Percentiles rank a stretch among this genome's conserved stretches.
These are phyloP conservation scores for Plectosphaerella cucumerina DNA, from an alignment of 2,329 filamentous ascomycete genomes.

Conservation along the genomic window DNA sequence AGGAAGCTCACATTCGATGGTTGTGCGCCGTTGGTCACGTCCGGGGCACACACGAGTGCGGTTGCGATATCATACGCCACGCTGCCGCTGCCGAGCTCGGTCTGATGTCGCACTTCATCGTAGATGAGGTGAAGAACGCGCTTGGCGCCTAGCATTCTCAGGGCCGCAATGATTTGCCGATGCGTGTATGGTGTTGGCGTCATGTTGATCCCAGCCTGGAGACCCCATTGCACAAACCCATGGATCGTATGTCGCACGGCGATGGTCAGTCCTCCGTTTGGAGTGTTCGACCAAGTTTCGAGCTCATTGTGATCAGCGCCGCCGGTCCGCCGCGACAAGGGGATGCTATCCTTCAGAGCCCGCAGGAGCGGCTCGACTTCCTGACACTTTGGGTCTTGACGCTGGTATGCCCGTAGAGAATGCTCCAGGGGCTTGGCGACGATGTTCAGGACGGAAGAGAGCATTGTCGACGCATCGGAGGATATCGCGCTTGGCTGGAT, in stretches of 20 bases:
- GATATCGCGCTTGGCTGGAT: conserved; percentile 68
- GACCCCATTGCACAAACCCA: conserved; percentile 62
- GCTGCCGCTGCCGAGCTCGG: conserved; percentile 53
- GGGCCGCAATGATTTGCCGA: conserved; percentile 59
- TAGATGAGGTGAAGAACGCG: conserved; percentile 58
- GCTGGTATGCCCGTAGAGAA: conserved; percentile 62
- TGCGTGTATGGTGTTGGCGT: conserved; percentile 68
- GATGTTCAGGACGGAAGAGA: conserved; percentile 66
- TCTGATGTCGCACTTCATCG: conserved; percentile 63
- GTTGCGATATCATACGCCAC: conserved; percentile 66
- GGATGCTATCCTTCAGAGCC: conserved; percentile 58
- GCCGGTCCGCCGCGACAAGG: conserved; percentile 55
- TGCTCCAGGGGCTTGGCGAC: conserved; percentile 66
- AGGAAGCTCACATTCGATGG: conserved; percentile 23
- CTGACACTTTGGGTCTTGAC: conserved; percentile 61
- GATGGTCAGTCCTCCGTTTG: conserved; percentile 50
- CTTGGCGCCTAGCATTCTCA: conserved; percentile 58
- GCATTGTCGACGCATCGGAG: conserved; percentile 66
- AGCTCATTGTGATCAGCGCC: conserved; percentile 63
- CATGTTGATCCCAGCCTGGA: conserved; percentile 48
- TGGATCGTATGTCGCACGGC: conserved; percentile 59
- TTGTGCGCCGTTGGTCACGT: conserved; percentile 41
- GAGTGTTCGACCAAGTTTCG: conserved; percentile 59
- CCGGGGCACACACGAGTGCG: conserved; percentile 65
- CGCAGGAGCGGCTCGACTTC: conserved; percentile 66